Evolutionary conservation across 1,284 basidiomycete genomes (phyloP).

Genomic region (Kalmanozyma brasiliensis): DNA sequence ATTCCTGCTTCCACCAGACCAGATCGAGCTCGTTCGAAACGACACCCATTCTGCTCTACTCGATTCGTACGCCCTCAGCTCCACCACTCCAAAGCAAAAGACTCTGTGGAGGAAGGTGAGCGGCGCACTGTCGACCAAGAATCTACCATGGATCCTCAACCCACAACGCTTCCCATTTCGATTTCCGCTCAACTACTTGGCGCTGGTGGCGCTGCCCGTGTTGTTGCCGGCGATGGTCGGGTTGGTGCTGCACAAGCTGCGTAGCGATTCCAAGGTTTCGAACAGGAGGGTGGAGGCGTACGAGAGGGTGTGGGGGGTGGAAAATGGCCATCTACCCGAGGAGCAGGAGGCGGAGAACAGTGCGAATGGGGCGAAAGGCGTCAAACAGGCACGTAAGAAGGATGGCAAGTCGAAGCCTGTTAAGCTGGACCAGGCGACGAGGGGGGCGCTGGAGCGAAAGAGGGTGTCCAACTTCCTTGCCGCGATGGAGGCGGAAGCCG

Average conservation of each 20-base stretch:
- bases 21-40: conserved; percentile 22
- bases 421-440: conserved; percentile 10
- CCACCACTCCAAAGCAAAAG: neutral
- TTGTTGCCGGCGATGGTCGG: conserved; percentile 46
- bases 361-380: neutral
- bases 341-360: neutral
- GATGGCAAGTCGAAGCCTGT: conserved; percentile 2
- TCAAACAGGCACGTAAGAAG: conserved; percentile 1
- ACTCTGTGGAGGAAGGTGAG: neutral
- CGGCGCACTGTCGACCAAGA: conserved; percentile 6
- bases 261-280: conserved; percentile 11
- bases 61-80: conserved; percentile 5
- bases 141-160: conserved; percentile 54
- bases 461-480: conserved; percentile 15
- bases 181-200: conserved; percentile 57
- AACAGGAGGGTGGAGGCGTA: conserved; percentile 32
- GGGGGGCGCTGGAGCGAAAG: conserved; percentile 10
- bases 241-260: conserved; percentile 41
- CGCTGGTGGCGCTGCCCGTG: conserved; percentile 41
- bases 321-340: conserved; percentile 20
- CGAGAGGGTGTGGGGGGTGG: conserved; percentile 30
- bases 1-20: conserved; percentile 17
- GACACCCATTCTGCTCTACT: conserved; percentile 21
- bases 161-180: conserved; percentile 43
- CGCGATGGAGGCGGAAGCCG: conserved; percentile 19